Evolutionary conservation across 345 rosid species (phyloP), one percentile per base, ranked within the genome.

Genomic region (Gossypium raimondii): DNA sequence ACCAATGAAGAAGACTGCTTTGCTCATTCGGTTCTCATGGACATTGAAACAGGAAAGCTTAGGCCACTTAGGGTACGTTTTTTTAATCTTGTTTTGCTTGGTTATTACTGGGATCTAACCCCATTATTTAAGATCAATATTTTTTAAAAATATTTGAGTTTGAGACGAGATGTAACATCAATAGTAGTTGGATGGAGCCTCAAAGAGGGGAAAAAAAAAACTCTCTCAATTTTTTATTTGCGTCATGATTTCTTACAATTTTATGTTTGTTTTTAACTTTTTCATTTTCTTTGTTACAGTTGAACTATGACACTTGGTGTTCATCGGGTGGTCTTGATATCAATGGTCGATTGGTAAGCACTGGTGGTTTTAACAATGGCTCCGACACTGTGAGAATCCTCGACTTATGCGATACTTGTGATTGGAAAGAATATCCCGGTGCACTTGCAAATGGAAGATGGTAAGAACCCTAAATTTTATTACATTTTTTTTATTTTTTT

Each of bases 281-380:
- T 51, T 70, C 0, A 18, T n/a, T 56, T 56, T 13, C 38, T 25
- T 11, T 7, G 24, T n/a, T 20, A 63, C 77, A 92, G 98, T 90
- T 9, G 5, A 78, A 24, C 88, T 34, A 92, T 0, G 99, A 95
- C 73, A 92, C 99, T 17, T 95, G 99, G 99, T 95, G 99, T 71
- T 95, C 99, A 11, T 95, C 98, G 0, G 99, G 99, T 69, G 97
- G 94, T 29, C 83, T 95, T 9, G 81, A 85, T 0, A 7, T 75
- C 6, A 86, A 95, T n/a, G 98, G 99, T 2, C 86, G 87, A 25
- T 68, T 95, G 22, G 87, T 93, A 47, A 82, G 98, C 67, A 90
- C 97, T 0, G 99, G 99, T 24, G 99, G 99, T 2, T 90, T 38
- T 11, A 77, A 68, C 20, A 84, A 81, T 9, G 99, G 99, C 20